These are phyloP conservation scores for Rhinocladiella mackenziei DNA, from an alignment of 2,329 filamentous ascomycete genomes.

Conservation along the genomic window DNA sequence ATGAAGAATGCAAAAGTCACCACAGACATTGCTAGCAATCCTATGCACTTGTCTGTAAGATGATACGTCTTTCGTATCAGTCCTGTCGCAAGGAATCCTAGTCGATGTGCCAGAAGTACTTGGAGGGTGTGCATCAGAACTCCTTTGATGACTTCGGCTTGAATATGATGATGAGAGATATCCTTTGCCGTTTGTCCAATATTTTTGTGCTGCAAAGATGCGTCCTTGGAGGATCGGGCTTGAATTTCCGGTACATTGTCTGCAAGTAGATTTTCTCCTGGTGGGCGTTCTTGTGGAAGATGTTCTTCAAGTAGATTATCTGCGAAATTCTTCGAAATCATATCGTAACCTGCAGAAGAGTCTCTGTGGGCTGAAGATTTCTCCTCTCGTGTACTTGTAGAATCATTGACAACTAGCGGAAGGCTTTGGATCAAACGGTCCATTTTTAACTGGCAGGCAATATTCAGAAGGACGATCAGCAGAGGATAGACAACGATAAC, in stretches of 20 bases:
- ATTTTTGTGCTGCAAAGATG: neutral
- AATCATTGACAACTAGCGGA: neutral
- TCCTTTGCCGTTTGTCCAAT: neutral
- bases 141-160: conserved; percentile 2
- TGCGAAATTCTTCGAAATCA: conserved; percentile 1
- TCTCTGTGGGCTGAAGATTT: neutral
- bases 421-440: conserved; percentile 2
- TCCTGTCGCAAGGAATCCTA: neutral
- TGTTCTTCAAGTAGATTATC: conserved; percentile 1
- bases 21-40: conserved; percentile 1
- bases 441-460: conserved; percentile 2
- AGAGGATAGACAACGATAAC: conserved; percentile 4
- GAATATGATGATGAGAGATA: neutral
- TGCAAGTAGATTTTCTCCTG: no score
- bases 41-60: conserved; percentile 1
- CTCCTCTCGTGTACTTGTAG: neutral
- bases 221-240: neutral
- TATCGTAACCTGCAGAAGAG: conserved; percentile 3
- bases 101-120: conserved; percentile 2
- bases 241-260: no score
- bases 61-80: neutral
- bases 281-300: neutral
- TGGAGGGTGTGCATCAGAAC: conserved; percentile 3
- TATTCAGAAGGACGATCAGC: neutral
- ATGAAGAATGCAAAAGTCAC: neutral